A percentile compares a stretch with the other conserved stretches of the same genome.
Evolutionary conservation across 2,329 filamentous ascomycete species (phyloP).

Genomic region (Alternaria sp.): DNA sequence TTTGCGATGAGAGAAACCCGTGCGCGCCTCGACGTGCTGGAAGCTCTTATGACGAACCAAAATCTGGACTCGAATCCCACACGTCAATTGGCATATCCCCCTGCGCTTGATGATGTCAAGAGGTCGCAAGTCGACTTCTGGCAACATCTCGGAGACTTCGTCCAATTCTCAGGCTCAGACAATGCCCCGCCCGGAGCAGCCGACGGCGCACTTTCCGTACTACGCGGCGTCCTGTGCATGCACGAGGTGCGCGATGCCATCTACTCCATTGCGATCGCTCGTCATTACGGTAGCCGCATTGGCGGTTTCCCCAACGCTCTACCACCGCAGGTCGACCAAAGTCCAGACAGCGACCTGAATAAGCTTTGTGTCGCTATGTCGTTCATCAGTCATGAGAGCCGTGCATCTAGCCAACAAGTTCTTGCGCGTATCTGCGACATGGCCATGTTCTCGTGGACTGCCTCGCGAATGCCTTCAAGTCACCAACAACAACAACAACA

Average conservation of each 20-base stretch:
- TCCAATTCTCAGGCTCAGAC: constrained; percentile 69
- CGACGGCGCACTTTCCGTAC: constrained; percentile 68
- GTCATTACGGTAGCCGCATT: constrained; percentile 71
- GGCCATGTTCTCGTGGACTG: constrained; percentile 54
- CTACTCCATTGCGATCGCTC: constrained; percentile 83
- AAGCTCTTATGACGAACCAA: constrained; percentile 76
- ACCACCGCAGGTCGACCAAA: constrained; percentile 32
- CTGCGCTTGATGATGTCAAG: constrained; percentile 48
- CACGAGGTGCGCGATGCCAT: constrained; percentile 89
- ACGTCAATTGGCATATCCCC: constrained; percentile 57
- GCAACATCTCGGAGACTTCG: constrained; percentile 76
- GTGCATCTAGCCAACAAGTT: constrained; percentile 55
- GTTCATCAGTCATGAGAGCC: constrained; percentile 57
- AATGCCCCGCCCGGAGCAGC: constrained; percentile 63
- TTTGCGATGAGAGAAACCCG: constrained; percentile 67
- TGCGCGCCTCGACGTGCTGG: constrained; percentile 76
- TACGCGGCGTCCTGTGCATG: constrained; percentile 76
- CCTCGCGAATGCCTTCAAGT: constrained; percentile 27
- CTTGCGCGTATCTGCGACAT: constrained; percentile 58
- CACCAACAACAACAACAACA: constrained; percentile 8
- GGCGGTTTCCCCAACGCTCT: constrained; percentile 54
- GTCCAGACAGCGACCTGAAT: constrained; percentile 47
- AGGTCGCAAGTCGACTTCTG: constrained; percentile 77
- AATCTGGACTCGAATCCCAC: constrained; percentile 67
- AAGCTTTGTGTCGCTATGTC: constrained; percentile 57